phyloP scores from a whole-genome alignment of 192 early-diverging fungal species.

The Backusella tarrabulga region DNA sequence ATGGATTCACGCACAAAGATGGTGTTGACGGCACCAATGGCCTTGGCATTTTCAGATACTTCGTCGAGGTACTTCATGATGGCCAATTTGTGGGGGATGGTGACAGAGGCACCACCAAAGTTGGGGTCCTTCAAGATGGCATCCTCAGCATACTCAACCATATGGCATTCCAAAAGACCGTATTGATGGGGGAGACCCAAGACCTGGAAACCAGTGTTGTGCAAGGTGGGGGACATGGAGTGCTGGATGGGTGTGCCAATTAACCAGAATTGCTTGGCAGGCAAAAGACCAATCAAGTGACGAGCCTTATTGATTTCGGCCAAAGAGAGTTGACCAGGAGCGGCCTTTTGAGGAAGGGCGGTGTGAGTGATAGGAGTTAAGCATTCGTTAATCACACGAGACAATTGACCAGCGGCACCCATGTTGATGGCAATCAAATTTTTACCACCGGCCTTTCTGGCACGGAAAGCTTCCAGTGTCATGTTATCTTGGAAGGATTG shows the following conservation, averaged over 20 bases:
- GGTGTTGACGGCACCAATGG: constrained; percentile 97
- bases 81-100: constrained; percentile 92
- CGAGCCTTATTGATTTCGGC: constrained; percentile 76
- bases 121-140: constrained; percentile 44
- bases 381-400: constrained; percentile 85
- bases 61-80: constrained; percentile 75
- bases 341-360: constrained; percentile 73
- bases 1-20: constrained; percentile 47
- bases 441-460: constrained; percentile 45
- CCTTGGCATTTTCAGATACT: constrained; percentile 72
- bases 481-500: constrained; percentile 79
- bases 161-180: constrained; percentile 66
- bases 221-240: constrained; percentile 88
- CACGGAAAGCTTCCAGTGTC: constrained; percentile 69
- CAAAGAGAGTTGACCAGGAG: constrained; percentile 91
- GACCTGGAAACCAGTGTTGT: constrained; percentile 87
- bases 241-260: constrained; percentile 90
- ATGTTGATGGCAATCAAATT: constrained; percentile 96
- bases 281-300: constrained; percentile 63
- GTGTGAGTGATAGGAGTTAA: constrained; percentile 95
- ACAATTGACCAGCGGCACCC: constrained; percentile 86
- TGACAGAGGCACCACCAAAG: constrained; percentile 95
- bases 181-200: constrained; percentile 88
- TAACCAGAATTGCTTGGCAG: constrained; percentile 72
- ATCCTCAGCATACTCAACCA: constrained; percentile 57